phyloP scores from a whole-genome alignment of 2,329 filamentous ascomycete species.

The Cladosporium sp. region DNA sequence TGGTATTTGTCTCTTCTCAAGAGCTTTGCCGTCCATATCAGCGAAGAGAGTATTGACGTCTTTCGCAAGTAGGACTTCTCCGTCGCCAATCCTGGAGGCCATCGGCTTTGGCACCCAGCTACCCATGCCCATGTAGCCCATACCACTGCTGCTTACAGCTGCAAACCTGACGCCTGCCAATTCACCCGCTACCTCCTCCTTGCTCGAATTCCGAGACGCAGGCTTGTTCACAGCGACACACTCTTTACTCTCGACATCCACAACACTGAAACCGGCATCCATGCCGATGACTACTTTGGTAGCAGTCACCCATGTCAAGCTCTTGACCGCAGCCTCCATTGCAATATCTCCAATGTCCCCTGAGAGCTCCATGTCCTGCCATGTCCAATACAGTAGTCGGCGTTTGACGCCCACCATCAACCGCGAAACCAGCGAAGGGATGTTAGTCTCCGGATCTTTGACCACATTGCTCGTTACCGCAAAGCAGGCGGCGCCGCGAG shows the following conservation, averaged over 20 bases:
- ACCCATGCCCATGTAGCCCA: conserved; percentile 95
- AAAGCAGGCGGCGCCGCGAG: conserved; percentile 84
- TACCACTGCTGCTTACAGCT: conserved; percentile 75
- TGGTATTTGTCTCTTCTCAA: conserved; percentile 83
- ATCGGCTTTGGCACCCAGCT: conserved; percentile 88
- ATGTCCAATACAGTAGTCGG: conserved; percentile 84
- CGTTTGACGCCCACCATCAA: conserved; percentile 91
- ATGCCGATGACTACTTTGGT: conserved; percentile 85
- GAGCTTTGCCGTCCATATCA: conserved; percentile 71
- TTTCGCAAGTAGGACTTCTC: conserved; percentile 88
- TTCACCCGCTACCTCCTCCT: conserved; percentile 45
- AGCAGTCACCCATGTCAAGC: conserved; percentile 84
- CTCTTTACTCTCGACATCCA: conserved; percentile 72
- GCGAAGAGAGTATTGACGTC: conserved; percentile 95
- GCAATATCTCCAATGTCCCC: conserved; percentile 70
- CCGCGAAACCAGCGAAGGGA: conserved; percentile 87
- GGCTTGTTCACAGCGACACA: conserved; percentile 65
- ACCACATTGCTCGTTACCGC: conserved; percentile 94
- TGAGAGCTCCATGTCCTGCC: conserved; percentile 88
- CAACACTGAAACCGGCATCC: conserved; percentile 84
- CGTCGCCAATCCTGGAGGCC: conserved; percentile 73
- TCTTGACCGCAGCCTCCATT: conserved; percentile 77
- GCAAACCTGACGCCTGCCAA: conserved; percentile 65
- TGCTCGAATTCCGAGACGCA: conserved; percentile 18
- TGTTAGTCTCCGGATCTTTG: conserved; percentile 77